phyloP scores from a whole-genome alignment of 495 filamentous ascomycete genomes.

The Bryoglossum gracile region DNA sequence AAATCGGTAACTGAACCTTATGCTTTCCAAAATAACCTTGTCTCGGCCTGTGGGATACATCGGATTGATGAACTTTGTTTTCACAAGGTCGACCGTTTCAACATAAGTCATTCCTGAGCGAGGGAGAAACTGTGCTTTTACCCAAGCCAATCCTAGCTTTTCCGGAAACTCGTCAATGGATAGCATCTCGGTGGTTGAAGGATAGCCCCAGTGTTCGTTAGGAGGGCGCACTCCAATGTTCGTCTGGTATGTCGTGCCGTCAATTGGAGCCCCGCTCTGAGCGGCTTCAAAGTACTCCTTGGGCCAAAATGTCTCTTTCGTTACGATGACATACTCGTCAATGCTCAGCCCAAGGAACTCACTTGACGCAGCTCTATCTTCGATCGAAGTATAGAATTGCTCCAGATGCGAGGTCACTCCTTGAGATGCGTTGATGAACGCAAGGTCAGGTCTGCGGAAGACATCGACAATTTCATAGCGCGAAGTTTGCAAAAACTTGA shows the following conservation, averaged over 20 bases:
- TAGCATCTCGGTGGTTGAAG: background rate
- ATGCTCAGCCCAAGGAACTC: no score
- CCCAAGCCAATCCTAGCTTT: constrained; percentile 14
- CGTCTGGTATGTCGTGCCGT: constrained; percentile 3
- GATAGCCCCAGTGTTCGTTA: constrained; percentile 16
- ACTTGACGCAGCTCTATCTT: no score
- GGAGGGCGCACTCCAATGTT: constrained; percentile 2
- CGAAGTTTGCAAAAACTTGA: background rate
- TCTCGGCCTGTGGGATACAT: no score
- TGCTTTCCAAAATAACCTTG: no score
- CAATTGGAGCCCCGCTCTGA: background rate
- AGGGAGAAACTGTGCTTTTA: constrained; percentile 24
- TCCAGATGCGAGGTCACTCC: no score
- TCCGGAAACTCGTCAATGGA: background rate
- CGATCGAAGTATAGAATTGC: no score
- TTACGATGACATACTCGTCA: no score
- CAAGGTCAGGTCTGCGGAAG: no score
- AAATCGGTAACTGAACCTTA: no score
- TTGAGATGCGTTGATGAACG: no score
- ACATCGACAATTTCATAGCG: background rate
- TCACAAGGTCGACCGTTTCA: no score
- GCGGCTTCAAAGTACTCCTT: constrained; percentile 11
- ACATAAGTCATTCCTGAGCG: constrained; percentile 25
- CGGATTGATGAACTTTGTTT: no score
- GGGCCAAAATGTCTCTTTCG: constrained; percentile 8